A percentile compares a stretch with the other conserved stretches of the same genome.
These are phyloP conservation scores for Acanthamoeba castellanii DNA, from an alignment of 208 protist genomes.

Conservation along the genomic window DNA sequence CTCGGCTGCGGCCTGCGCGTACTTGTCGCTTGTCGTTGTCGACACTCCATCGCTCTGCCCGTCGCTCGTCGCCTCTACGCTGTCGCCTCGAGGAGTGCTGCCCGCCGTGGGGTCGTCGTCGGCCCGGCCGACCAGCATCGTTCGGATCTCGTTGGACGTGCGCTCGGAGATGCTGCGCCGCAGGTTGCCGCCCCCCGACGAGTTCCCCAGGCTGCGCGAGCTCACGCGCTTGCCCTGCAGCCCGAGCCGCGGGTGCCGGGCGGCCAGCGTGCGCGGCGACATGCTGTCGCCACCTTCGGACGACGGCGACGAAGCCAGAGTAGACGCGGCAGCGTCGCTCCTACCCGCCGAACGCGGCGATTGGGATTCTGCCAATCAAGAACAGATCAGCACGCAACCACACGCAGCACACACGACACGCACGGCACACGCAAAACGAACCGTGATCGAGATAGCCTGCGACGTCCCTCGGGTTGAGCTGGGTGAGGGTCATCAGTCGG, in stretches of 20 bases:
- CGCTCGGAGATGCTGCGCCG: constrained; percentile 25
- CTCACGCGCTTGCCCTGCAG: constrained; percentile 32
- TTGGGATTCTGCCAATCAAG: not conserved
- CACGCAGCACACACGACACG: not conserved
- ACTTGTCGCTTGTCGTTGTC: not conserved
- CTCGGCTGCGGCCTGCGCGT: not conserved
- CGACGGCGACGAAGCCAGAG: not conserved
- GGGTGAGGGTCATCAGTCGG: not conserved
- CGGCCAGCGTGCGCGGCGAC: not conserved
- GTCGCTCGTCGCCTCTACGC: not conserved
- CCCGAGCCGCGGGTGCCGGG: not conserved
- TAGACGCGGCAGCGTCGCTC: not conserved
- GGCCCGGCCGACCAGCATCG: not conserved
- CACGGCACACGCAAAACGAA: not conserved
- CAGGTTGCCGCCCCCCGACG: not conserved
- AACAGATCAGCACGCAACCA: not conserved
- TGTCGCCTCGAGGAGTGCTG: not conserved
- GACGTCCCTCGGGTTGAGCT: constrained; percentile 28
- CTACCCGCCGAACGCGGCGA: not conserved
- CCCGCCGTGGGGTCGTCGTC: not conserved
- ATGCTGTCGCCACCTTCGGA: not conserved
- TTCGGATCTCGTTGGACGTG: not conserved
- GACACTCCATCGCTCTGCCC: not conserved
- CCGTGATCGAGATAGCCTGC: not conserved
- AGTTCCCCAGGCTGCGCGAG: not conserved